phyloP scores from a whole-genome alignment of 1,139 yeast species.

The Candida albicans region DNA sequence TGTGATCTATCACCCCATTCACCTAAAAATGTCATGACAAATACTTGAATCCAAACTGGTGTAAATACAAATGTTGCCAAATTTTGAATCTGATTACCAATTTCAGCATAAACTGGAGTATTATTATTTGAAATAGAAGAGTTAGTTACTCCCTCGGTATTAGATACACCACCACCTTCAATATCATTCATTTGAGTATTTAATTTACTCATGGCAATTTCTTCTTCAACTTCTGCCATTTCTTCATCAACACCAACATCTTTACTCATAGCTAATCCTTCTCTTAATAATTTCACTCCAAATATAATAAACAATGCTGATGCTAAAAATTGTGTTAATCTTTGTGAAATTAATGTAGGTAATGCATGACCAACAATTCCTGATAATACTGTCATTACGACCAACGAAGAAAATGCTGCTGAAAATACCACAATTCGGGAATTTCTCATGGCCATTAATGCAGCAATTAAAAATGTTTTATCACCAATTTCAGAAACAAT shows the following conservation, averaged over 20 bases:
- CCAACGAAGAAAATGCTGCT: slow-evolving; percentile 85
- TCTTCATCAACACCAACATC: slow-evolving; percentile 90
- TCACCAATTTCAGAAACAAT: slow-evolving; percentile 94
- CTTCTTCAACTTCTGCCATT: slow-evolving; percentile 95
- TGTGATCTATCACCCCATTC: slow-evolving; percentile 99
- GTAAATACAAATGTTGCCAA: slow-evolving; percentile 68
- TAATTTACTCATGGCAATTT: slow-evolving; percentile 66
- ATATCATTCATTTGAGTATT: slow-evolving; percentile 50
- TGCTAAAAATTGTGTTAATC: slow-evolving; percentile 79
- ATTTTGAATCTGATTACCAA: slow-evolving; percentile 41
- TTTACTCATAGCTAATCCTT: slow-evolving; percentile 81
- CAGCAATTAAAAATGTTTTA: slow-evolving; percentile 94
- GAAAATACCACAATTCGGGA: slow-evolving; percentile 79
- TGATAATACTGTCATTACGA: slow-evolving; percentile 85
- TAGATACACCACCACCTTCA: slow-evolving; percentile 51
- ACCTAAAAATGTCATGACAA: slow-evolving; percentile 93
- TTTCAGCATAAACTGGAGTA: slow-evolving; percentile 26
- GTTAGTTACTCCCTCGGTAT: slow-evolving; percentile 5
- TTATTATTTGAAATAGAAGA: slow-evolving; percentile 11
- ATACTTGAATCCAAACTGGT: slow-evolving; percentile 93
- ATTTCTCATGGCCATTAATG: slow-evolving; percentile 96
- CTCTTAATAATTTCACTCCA: slow-evolving; percentile 73
- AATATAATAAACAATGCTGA: slow-evolving; percentile 78
- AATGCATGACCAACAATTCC: slow-evolving; percentile 91
- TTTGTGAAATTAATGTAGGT: slow-evolving; percentile 79